These are phyloP conservation scores for Vickermania spadyakhi DNA, from an alignment of 208 protist genomes.

Conservation along the genomic window DNA sequence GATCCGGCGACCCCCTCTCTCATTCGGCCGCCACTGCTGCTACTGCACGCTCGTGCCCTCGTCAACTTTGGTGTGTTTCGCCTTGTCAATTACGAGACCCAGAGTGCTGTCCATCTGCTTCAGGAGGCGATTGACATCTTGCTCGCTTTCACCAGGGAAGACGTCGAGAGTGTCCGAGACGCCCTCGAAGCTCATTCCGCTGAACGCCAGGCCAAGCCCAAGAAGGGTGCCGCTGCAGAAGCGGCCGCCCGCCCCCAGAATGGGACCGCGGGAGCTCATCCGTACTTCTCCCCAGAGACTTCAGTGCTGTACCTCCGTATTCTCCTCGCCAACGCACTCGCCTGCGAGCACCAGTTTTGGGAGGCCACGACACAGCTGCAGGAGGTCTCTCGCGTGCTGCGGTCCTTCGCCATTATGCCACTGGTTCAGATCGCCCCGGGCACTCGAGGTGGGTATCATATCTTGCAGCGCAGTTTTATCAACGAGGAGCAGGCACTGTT, in stretches of 20 bases:
- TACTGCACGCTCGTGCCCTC: slow-evolving; percentile 46
- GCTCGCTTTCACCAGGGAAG: slow-evolving; percentile 6
- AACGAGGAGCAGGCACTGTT: slow-evolving; percentile 50
- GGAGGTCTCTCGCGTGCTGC: slow-evolving; percentile 17
- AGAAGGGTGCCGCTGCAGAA: background rate
- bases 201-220: background rate
- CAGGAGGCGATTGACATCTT: slow-evolving; percentile 30
- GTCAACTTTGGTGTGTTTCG: slow-evolving; percentile 69
- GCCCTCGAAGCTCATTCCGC: background rate
- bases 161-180: background rate
- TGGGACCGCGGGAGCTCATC: background rate
- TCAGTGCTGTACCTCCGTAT: slow-evolving; percentile 44
- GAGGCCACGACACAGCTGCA: slow-evolving; percentile 49
- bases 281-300: background rate
- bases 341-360: slow-evolving; percentile 49
- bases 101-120: slow-evolving; percentile 28
- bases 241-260: background rate
- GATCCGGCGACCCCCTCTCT: slow-evolving; percentile 9
- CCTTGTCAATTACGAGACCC: slow-evolving; percentile 39
- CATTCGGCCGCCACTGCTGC: slow-evolving; percentile 16
- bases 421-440: slow-evolving; percentile 46
- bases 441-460: slow-evolving; percentile 10
- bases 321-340: slow-evolving; percentile 62
- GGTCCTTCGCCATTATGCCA: slow-evolving; percentile 28
- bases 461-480: slow-evolving; percentile 28